These are phyloP conservation scores for Stachybotrys echinatus DNA, from an alignment of 2,329 filamentous ascomycete genomes.

Conservation along the genomic window DNA sequence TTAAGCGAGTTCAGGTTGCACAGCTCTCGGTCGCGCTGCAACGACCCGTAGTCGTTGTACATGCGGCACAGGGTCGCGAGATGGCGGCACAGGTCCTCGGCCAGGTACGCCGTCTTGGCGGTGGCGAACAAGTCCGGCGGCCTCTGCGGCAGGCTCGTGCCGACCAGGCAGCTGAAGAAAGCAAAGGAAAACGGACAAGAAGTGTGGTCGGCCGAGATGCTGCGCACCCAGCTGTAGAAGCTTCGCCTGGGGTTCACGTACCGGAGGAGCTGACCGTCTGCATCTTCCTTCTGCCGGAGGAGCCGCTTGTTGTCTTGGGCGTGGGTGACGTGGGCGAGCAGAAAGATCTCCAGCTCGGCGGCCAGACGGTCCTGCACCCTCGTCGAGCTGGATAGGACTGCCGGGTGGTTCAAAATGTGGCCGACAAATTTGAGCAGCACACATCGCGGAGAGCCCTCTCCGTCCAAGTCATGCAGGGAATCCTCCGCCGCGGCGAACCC, in stretches of 20 bases:
- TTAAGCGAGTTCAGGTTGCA: slow-evolving; percentile 13
- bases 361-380: not conserved
- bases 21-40: slow-evolving; percentile 8
- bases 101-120: slow-evolving; percentile 7
- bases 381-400: not conserved
- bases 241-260: not conserved
- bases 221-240: slow-evolving; percentile 11
- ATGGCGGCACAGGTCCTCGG: slow-evolving; percentile 5
- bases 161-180: slow-evolving; percentile 10
- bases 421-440: not conserved
- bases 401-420: not conserved
- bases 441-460: too few species aligned
- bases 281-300: not conserved
- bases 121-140: slow-evolving; percentile 5
- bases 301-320: not conserved
- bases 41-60: slow-evolving; percentile 13
- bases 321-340: slow-evolving; percentile 3
- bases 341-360: slow-evolving; percentile 1
- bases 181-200: slow-evolving; percentile 10
- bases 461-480: too few species aligned
- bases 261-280: not conserved
- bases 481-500: too few species aligned
- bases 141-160: not conserved
- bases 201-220: slow-evolving; percentile 8
- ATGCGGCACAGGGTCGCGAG: slow-evolving; percentile 10